These are phyloP conservation scores for Termitomyces sp. DNA, from an alignment of 768 basidiomycete species.

Conservation along the genomic window DNA sequence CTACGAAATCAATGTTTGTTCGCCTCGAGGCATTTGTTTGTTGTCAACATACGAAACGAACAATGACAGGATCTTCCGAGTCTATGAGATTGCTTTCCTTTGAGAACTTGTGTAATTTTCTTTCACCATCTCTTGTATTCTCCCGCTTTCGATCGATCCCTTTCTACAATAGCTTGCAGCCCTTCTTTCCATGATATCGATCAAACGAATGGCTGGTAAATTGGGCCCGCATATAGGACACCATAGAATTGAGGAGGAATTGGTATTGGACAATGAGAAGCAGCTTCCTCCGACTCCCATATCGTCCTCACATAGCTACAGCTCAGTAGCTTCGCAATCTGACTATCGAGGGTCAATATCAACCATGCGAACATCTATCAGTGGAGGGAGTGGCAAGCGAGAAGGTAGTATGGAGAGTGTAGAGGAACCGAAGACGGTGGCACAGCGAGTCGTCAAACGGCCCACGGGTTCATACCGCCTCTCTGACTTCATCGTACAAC, in stretches of 20 bases:
- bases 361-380: conserved; percentile 60
- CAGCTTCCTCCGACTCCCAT: conserved; percentile 29
- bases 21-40: conserved; percentile 18
- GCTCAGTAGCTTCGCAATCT: conserved; percentile 33
- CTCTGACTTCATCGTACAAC: conserved; percentile 74
- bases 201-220: conserved; percentile 54
- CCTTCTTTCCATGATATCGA: conserved; percentile 25
- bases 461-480: conserved; percentile 71
- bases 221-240: conserved; percentile 40
- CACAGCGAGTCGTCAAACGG: conserved; percentile 35
- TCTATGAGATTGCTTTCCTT: conserved; percentile 16
- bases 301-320: conserved; percentile 30
- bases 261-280: conserved; percentile 15
- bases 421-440: conserved; percentile 21
- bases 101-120: conserved; percentile 6
- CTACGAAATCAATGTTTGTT: conserved; percentile 1
- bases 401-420: conserved; percentile 35
- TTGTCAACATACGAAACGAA: conserved; percentile 20
- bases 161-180: conserved; percentile 9
- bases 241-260: conserved; percentile 24
- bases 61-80: conserved; percentile 27
- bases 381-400: conserved; percentile 43
- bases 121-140: conserved; percentile 13
- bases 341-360: conserved; percentile 70
- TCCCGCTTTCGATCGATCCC: conserved; percentile 10